These are phyloP conservation scores for Solanum rostratum DNA, from an alignment of 257 asterid genomes.

Conservation along the genomic window DNA sequence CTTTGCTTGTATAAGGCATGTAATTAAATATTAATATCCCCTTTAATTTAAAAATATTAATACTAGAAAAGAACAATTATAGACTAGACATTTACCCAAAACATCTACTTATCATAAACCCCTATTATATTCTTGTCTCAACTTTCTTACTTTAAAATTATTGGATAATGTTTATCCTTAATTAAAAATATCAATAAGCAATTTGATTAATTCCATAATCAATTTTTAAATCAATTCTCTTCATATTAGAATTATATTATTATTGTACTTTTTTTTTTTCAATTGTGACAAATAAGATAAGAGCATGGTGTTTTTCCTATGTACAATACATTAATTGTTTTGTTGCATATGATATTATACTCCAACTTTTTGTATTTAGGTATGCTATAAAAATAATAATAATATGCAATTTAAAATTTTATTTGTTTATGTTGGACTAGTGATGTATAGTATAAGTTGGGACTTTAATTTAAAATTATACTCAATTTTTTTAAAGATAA, in stretches of 20 bases:
- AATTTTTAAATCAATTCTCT: not conserved
- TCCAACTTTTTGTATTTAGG: not conserved
- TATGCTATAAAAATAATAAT: not conserved
- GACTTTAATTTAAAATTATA: too few species aligned
- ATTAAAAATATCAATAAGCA: not conserved
- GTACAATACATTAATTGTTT: not conserved
- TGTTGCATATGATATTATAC: not conserved
- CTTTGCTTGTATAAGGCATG: not conserved
- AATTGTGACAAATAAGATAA: not conserved
- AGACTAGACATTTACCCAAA: not conserved
- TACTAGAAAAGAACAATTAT: not conserved
- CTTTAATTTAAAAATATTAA: not conserved
- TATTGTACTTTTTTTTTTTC: not conserved
- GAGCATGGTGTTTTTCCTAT: not conserved
- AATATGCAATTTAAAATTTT: not conserved
- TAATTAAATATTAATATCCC: not conserved
- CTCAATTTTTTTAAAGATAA: not conserved
- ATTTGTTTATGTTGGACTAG: not conserved
- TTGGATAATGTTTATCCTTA: not conserved
- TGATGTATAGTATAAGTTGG: not conserved
- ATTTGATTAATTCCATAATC: not conserved
- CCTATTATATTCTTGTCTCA: constrained; percentile 4
- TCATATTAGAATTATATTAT: not conserved
- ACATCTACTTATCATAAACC: not conserved
- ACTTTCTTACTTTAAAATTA: constrained; percentile 1